These are phyloP conservation scores for Mycena albidolilacea DNA, from an alignment of 768 basidiomycete genomes.

Conservation along the genomic window DNA sequence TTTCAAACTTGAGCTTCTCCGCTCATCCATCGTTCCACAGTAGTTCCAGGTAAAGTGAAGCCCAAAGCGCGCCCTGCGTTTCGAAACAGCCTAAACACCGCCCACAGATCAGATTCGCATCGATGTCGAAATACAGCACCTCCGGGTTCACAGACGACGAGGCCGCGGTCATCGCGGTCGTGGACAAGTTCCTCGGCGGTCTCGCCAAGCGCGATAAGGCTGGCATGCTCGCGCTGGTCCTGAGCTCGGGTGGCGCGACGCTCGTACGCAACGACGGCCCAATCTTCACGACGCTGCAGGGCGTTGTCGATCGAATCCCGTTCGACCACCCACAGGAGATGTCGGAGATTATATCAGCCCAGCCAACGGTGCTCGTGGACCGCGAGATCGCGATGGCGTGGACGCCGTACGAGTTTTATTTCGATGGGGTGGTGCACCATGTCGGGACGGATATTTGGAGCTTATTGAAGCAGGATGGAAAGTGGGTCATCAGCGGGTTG, in stretches of 20 bases:
- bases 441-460: constrained; percentile 39
- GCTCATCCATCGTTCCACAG: no score
- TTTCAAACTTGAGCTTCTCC: no score
- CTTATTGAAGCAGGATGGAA: constrained; percentile 36
- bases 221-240: constrained; percentile 31
- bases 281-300: constrained; percentile 29
- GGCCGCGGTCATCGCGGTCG: constrained; percentile 31
- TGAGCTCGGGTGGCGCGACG: constrained; percentile 33
- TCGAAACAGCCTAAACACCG: neutral
- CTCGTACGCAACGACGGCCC: constrained; percentile 38
- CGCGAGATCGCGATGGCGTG: constrained; percentile 39
- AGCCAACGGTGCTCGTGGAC: constrained; percentile 33
- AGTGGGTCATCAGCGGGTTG: constrained; percentile 34
- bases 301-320: constrained; percentile 38
- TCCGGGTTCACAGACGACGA: constrained; percentile 33
- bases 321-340: constrained; percentile 37
- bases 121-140: constrained; percentile 24
- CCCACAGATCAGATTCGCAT: neutral
- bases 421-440: constrained; percentile 34
- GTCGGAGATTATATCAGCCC: constrained; percentile 30
- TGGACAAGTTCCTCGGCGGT: constrained; percentile 33
- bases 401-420: constrained; percentile 40
- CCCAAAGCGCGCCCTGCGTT: no score
- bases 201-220: constrained; percentile 33
- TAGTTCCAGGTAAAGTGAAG: no score